Percentiles rank a stretch among this genome's conserved stretches.
Evolutionary conservation across 2,329 filamentous ascomycete genomes (phyloP).

Genomic region (Colletotrichum lupini): DNA sequence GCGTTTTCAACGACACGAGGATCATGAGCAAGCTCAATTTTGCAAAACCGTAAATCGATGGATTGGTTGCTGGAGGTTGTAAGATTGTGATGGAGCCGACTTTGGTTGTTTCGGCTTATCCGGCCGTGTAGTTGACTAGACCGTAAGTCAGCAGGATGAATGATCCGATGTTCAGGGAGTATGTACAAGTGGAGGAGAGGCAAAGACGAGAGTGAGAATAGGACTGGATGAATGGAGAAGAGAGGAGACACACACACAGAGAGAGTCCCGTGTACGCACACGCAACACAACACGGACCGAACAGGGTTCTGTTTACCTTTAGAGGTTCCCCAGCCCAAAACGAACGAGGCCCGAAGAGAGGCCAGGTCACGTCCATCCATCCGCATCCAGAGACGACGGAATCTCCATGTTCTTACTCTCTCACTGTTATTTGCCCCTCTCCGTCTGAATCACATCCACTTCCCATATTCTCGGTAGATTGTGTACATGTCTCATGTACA

Average conservation of each 20-base stretch:
- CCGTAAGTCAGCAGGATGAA: conserved; percentile 7
- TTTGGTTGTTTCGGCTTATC: background rate
- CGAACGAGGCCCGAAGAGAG: conserved; percentile 16
- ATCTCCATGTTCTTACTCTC: background rate
- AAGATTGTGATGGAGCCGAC: background rate
- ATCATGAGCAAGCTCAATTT: background rate
- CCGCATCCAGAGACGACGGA: background rate
- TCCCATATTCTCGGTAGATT: background rate
- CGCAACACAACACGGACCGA: conserved; percentile 20
- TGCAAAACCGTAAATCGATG: background rate
- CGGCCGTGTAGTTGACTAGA: background rate
- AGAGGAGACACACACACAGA: background rate
- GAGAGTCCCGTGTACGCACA: background rate
- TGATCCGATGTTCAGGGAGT: conserved; percentile 5
- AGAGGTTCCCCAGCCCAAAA: background rate
- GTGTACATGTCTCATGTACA: background rate
- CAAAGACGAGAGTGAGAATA: background rate
- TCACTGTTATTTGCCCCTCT: background rate
- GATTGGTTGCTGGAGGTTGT: background rate
- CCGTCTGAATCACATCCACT: background rate
- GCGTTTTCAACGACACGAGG: background rate
- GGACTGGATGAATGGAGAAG: background rate
- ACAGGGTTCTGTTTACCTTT: conserved; percentile 13
- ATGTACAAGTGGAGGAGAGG: conserved; percentile 18
- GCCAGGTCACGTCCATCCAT: conserved; percentile 14